Evolutionary conservation across 2,329 filamentous ascomycete genomes (phyloP), one percentile per base, ranked within the genome.

Genomic region (Xylariaceae sp.): DNA sequence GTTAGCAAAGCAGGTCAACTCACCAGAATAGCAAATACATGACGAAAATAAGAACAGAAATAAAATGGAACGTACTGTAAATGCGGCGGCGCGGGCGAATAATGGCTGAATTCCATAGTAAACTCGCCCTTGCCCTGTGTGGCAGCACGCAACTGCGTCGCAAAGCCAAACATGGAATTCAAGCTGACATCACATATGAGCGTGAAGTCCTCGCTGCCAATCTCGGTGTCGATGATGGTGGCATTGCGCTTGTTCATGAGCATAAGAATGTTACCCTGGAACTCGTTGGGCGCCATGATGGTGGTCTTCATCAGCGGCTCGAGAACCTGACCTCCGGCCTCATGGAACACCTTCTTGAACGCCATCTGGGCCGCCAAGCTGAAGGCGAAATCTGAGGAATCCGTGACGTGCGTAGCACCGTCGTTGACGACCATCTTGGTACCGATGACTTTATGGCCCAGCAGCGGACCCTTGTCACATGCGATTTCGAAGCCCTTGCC

Each of bases 121-220:
- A 97, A 99, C 78, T 99, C 94, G 67, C 94, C 94, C 82, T 99
- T 99, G 58, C 94, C 94, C 77, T 99, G 94, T 2, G 92, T 97
- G 18, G 92, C 90, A 11, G 94, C 94, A 65, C 94, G 84, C 63
- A 99, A 76, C 75, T 96, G 90, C 35, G 87, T 90, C 67, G 87
- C 92, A 77, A 99, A 97, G 59, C 94, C 94, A 72, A 99, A 99
- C 94, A 99, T 99, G 72, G 88, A 85, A 73, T 97, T 96, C 71
- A 99, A 75, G 71, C 88, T 92, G 78, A 92, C 96, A 76, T 97
- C 94, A 21, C 92, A 92, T 50, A 87, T 85, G 53, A 97, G 82
- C 5, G 91, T 96, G 69, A 99, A 97, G 69, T 99, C 94, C 68
- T 99, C 94, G 13, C 86, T 81, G 27, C 92, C 92, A 64, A 94